Evolutionary conservation across 2,329 filamentous ascomycete species (phyloP), one percentile per base, ranked within the genome.

Genomic region (Fusarium tjaetaba): DNA sequence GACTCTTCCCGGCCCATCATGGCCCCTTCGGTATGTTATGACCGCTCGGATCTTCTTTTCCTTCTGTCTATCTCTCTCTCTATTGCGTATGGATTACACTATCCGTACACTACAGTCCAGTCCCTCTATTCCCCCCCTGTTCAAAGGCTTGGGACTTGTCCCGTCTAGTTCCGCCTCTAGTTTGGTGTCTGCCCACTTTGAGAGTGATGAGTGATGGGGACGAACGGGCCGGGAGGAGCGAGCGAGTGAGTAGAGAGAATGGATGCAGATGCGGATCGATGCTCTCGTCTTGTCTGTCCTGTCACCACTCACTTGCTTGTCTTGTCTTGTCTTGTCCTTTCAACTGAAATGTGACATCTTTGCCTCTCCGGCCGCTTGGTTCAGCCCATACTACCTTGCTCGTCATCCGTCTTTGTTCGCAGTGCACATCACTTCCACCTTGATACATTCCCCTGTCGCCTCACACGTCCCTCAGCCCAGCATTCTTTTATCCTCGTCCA

Each of bases 1-100:
- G 88, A 90, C 63, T 90, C 88, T 49, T 85, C 87, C 61, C 88
- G 88, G 79, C 88, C 88, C 77, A 90, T 90, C 80, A 90, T 90
- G 88, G 88, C 88, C 68, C 86, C 88, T 53, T 90, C 88, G 78
- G 88, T 90, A 88, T 62, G 88, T 88, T 70, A 70, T 53, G 57
- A n/a, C 68, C 70, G 68, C 70, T 65, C 55, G 71, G 72, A 62
- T 63, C 61, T 64, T 68, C 57, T 70, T 69, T 42, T 65, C 52
- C 41, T 53, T 51, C 22, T 51, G 30, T 51, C 42, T 45, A 36
- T 49, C 43, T 58, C 67, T 60, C 36, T 5, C 43, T 53, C 42
- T 41, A 39, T 57, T 62, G 57, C 58, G 34, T 39, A 28, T 26
- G 24, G 34, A 39, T 28, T 48, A 48, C 45, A 22, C 24, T 9